Percentiles rank a stretch among this genome's conserved stretches.
These are phyloP conservation scores for Euphorbia peplus DNA, from an alignment of 345 rosid genomes.

Conservation along the genomic window DNA sequence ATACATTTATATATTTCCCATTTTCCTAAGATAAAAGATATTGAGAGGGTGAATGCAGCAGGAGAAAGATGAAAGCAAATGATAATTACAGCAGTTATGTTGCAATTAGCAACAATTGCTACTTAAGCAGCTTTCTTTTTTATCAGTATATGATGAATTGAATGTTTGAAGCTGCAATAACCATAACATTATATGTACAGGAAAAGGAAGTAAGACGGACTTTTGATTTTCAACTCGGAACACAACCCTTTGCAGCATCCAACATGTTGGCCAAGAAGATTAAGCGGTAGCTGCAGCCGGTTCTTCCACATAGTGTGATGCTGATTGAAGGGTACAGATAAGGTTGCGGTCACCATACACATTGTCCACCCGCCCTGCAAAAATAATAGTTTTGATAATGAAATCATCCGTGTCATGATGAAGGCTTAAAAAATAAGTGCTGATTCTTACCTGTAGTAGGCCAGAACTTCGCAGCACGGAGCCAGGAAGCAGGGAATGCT, in stretches of 20 bases:
- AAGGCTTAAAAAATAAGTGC: neutral
- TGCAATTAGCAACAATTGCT: slow-evolving; percentile 34
- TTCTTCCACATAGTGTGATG: slow-evolving; percentile 61
- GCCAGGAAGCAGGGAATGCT: slow-evolving; percentile 98
- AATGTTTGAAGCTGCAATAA: slow-evolving; percentile 31
- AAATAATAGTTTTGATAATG: neutral
- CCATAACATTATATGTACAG: slow-evolving; percentile 32
- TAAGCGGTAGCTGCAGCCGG: slow-evolving; percentile 80
- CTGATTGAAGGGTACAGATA: slow-evolving; percentile 80
- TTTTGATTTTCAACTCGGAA: neutral
- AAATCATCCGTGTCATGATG: neutral
- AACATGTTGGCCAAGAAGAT: neutral
- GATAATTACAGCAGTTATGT: slow-evolving; percentile 29
- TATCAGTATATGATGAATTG: slow-evolving; percentile 23
- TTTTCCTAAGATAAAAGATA: neutral
- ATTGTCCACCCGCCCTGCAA: slow-evolving; percentile 87
- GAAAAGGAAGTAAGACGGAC: slow-evolving; percentile 9
- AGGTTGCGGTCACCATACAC: slow-evolving; percentile 98
- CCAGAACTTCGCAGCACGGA: slow-evolving; percentile 88
- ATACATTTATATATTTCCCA: neutral
- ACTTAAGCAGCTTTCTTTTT: slow-evolving; percentile 17
- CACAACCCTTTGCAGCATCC: slow-evolving; percentile 14
- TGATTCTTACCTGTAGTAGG: slow-evolving; percentile 62
- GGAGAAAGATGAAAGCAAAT: slow-evolving; percentile 4
- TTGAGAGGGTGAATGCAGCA: too few relatives aligned